Base-by-base conservation (phyloP, 2,329 filamentous ascomycete genomes). In the Epichloe festucae region DNA sequence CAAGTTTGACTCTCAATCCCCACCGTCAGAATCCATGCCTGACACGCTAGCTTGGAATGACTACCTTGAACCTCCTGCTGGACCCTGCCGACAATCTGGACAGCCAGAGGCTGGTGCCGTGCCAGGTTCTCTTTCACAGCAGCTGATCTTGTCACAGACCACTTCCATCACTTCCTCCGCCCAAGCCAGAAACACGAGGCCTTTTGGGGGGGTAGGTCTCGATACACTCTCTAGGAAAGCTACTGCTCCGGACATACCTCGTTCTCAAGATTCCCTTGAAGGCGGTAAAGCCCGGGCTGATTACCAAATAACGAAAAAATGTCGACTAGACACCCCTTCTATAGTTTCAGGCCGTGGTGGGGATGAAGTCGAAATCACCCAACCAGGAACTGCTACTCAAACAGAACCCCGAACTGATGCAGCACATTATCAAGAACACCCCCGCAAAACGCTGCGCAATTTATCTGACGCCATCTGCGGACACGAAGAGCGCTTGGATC, bases 401-500 rank as follows among this genome's bases (percentile, higher is more conserved):
- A 53, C 55, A 10, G 66, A 65, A 44, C 60, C 63, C 11, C 58
- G 61, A 17, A 53, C 56, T 21, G 43, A 49, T 19, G 52, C 52
- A 3, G 56, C 56, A n/a, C 55, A 59, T 45, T 5, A 36, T 31
- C 54, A 58, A 42, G 17, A 23, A 23, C 49, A 66, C 4, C 59
- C 65, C 27, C 65, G 62, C 5, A 67, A 69, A 35, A 65, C 66
- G 2, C 66, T 78, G 49, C 68, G 69, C 52, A 70, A 73, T 45
- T 57, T 81, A 7, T 69, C 73, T 4, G 72, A 76, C 43, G 72
- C 73, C n/a, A 73, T 84, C 53, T 70, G 76, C 53, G 74, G 76
- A 17, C 78, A 89, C 53, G 79, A 80, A 39, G 73, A 77, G 49
- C 81, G 87, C 2, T 65, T 91, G 12, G 82, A 87, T 47, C 70